Evolutionary conservation across 2,329 filamentous ascomycete genomes (phyloP), one percentile per base, ranked within the genome.

Genomic region (Xylaria sp.): DNA sequence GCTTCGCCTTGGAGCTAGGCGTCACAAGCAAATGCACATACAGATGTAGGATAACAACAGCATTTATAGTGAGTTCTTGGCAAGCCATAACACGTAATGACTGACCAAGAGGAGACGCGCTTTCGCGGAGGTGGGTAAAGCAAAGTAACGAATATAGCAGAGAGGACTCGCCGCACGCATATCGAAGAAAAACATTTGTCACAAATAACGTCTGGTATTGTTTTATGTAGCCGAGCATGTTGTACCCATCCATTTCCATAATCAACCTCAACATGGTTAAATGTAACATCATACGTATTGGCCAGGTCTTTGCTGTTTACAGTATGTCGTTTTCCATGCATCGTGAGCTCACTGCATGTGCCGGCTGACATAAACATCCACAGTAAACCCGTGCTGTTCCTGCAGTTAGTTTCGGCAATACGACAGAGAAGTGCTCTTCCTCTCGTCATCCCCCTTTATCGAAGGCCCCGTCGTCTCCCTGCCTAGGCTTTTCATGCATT

Each of bases 131-230:
- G 46, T n/a, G 44, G 46, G 46, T 4, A 23, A 48, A 20, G n/a
- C 7, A 20, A 18, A 28, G 50, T 41, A 9, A 25, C 41, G 7
- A 37, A 28, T 23, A 25, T 18, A 18, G 25, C 2, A 44, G 51
- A 44, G 23, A 31, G 48, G 31, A 31, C 25, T 9, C n/a, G 41
- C 54, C 28, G 28, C 50, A 48, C 46, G 44, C 54, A 50, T 44
- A 46, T 52, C 3, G n/a, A 31, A 37, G 25, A 10, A 18, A 34
- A 63, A 20, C 3, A 1, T 20, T 63, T 59, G 52, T 46, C 31
- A 66, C 64, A 12, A 58, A 31, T 6, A 34, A 54, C 20, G 52
- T 59, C 37, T 67, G 55, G 41, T 64, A 31, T 54, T 41, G 60
- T 48, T 44, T 48, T 48, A 44, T 23, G 20, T 20, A 34, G 51